Base-by-base conservation (phyloP, 805 yeast species). In the Candida insectalens region DNA sequence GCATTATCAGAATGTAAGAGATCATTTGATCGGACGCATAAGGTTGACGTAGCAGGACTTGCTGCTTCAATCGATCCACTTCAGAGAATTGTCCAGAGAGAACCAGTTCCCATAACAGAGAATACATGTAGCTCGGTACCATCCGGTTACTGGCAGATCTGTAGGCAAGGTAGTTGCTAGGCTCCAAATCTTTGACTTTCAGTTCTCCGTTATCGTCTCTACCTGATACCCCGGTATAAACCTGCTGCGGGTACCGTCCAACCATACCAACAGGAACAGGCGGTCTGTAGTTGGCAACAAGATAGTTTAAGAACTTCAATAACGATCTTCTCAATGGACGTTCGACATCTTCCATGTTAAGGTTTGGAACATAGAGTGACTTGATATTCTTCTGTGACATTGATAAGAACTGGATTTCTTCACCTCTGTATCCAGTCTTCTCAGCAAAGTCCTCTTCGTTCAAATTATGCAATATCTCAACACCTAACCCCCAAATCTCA, bases 401-500 rank as follows among this genome's bases (percentile, higher is more conserved):
- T 19, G 33, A 16, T n/a, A 19, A 12, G 8, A 30, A 19, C 15
- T 13, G 8, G 12, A 31, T 9, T 19, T 31, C 18, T n/a, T 31
- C 29, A 5, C 15, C 19, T 9, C 21, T 30, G 25, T 20, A 23
- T 7, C 12, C 12, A 12, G 7, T 8, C 23, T 21, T 21, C 10
- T 7, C 23, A 21, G 23, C 23, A 21, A 8, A 7, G 23, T 12
- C 23, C 6, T 40, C 27, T 29, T 46, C 47, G 35, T 49, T 52
- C 30, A 53, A 30, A 17, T 48, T 36, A 21, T 47, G 45, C 16
- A 79, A 46, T 4, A 79, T 71, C 38, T 73, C 77, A 4, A 74
- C 51, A 0, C 82, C 87, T 1, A 77, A 25, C 0, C 80, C 70
- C 88, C 88, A 81, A 8, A 78, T 47, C 3, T 67, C 54, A 35